Evolutionary conservation across 78 protist genomes (phyloP).

Genomic region (Dictyostelium firmibasis): DNA sequence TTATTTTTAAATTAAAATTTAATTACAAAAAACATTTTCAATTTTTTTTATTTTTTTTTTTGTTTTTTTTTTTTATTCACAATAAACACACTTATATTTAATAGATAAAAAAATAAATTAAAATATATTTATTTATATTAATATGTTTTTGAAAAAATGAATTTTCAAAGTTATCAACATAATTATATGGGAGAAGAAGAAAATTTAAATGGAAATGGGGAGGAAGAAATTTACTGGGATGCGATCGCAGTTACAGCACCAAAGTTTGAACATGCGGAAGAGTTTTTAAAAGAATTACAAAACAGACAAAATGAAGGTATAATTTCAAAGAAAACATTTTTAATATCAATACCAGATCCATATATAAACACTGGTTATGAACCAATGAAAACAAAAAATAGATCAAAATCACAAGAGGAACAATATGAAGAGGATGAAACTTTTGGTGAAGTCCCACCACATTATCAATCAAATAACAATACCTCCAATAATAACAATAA

Average conservation of each 20-base stretch:
- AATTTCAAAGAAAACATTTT: background rate
- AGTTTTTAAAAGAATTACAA: conserved; percentile 50
- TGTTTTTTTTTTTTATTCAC: background rate
- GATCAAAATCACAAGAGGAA: background rate
- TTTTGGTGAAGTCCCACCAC: background rate
- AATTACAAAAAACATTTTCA: too few relatives aligned
- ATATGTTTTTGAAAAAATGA: background rate
- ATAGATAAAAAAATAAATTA: background rate
- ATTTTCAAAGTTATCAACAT: background rate
- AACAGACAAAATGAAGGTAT: conserved; percentile 54
- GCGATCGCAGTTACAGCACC: conserved; percentile 67
- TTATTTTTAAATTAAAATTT: background rate
- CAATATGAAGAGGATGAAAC: background rate
- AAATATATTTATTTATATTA: background rate
- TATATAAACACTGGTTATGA: background rate
- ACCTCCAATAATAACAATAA: background rate
- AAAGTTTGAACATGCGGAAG: conserved; percentile 50
- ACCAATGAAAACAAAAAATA: background rate
- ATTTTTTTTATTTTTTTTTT: too few relatives aligned
- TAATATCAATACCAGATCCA: conserved; percentile 65
- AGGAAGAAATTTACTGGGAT: conserved; percentile 22
- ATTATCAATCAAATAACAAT: background rate
- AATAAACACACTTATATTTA: too few relatives aligned
- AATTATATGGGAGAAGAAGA: background rate
- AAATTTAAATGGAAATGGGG: background rate